A percentile compares a stretch with the other conserved stretches of the same genome.
These are phyloP conservation scores for Diutina neorugosa DNA, from an alignment of 1,139 yeast genomes.

Conservation along the genomic window DNA sequence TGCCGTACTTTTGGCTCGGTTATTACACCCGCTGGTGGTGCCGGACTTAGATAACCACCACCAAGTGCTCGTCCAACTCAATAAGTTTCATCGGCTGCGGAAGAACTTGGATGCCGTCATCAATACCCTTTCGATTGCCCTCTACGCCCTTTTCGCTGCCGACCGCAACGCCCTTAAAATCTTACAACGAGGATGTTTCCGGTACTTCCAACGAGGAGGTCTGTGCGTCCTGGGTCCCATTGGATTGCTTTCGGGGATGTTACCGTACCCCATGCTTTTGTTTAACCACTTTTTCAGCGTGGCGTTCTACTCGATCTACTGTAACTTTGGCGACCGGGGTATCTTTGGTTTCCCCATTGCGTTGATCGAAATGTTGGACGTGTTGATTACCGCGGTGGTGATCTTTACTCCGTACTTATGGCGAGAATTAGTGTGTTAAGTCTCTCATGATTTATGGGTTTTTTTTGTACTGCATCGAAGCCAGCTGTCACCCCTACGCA, in stretches of 20 bases:
- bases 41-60: constrained; percentile 49
- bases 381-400: constrained; percentile 59
- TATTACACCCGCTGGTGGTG: constrained; percentile 45
- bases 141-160: constrained; percentile 85
- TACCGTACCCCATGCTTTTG: constrained; percentile 61
- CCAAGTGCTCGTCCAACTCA: constrained; percentile 39
- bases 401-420: constrained; percentile 71
- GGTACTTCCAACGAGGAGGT: constrained; percentile 78
- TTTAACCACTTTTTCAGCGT: constrained; percentile 84
- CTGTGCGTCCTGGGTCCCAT: constrained; percentile 69
- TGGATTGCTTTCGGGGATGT: constrained; percentile 70
- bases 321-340: constrained; percentile 61
- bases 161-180: constrained; percentile 51
- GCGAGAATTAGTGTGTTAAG: constrained; percentile 26
- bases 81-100: constrained; percentile 64
- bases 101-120: constrained; percentile 74
- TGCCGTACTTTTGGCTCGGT: constrained; percentile 52
- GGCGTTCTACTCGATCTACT: constrained; percentile 69
- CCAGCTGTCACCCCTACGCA: too few species aligned
- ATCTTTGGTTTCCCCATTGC: constrained; percentile 61
- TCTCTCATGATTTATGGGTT: too few species aligned
- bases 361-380: constrained; percentile 53
- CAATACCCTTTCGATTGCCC: constrained; percentile 82
- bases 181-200: constrained; percentile 81
- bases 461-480: too few species aligned